Base-by-base conservation (phyloP, 176 grass and related monocot species). In the Oryza longistaminata region DNA sequence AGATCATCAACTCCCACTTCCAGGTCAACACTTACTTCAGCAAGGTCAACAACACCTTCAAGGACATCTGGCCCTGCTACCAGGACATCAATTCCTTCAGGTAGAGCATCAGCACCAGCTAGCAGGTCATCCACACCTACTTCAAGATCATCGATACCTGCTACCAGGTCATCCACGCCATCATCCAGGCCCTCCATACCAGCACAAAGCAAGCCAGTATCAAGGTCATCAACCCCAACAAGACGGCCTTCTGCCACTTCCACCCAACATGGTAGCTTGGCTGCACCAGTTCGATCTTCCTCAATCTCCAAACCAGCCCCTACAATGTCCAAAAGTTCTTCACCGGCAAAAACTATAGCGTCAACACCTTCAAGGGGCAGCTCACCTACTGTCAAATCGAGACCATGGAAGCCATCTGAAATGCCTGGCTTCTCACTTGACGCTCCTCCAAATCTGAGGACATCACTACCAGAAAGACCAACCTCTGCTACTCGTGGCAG, bases 371-470 rank as follows among this genome's bases (percentile, higher is more conserved):
- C 87, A 81, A 78, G 85, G 76, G 90, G 93, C 62, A 92, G 85
- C 74, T 98, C 96, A 62, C 91, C 93, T n/a, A 95, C 86, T 50
- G 88, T 96, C 64, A 95, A 87, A 85, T 95, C 96, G 72, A 92
- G 90, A 76, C 73, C 96, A 87, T 92, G 91, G 93, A 98, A 94
- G 68, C 96, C 96, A 48, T 90, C 91, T 68, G 91, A 95, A 74
- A 94, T 95, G 88, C 93, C 96, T 13, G 93, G 90, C n/a, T 95
- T 95, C 71, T 92, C 87, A 10, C 93, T 95, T 80, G 90, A 96
- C 34, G 93, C 88, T 0, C 93, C 93, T 19, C 88, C 96, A 83
- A 96, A 98, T 88, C 67, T 91, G 62, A 93, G 90, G 75, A 98
- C 96, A 16, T 92, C 93, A 0, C 75, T 98, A 53, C 91, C 96